A percentile compares a stretch with the other conserved stretches of the same genome.
Evolutionary conservation across 2,329 filamentous ascomycete genomes (phyloP).

Genomic region (Ascochyta rabiei): DNA sequence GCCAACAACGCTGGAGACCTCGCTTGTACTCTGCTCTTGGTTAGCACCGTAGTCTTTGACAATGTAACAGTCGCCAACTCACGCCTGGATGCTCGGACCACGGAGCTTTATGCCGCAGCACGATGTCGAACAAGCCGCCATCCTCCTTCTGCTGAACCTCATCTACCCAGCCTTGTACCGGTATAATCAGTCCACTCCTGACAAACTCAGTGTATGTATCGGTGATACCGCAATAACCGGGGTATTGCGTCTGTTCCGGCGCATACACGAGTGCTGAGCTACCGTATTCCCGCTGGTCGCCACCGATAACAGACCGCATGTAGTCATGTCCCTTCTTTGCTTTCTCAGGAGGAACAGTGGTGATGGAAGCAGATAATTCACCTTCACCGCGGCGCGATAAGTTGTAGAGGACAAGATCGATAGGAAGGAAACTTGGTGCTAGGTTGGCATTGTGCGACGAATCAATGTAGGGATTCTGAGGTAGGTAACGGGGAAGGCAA

Average conservation of each 20-base stretch:
- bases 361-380: slow-evolving; percentile 67
- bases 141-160: slow-evolving; percentile 22
- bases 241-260: slow-evolving; percentile 55
- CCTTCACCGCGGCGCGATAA: slow-evolving; percentile 63
- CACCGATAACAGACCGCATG: slow-evolving; percentile 51
- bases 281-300: slow-evolving; percentile 52
- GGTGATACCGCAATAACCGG: slow-evolving; percentile 71
- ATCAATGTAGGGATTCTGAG: slow-evolving; percentile 34
- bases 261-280: slow-evolving; percentile 46
- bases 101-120: slow-evolving; percentile 19
- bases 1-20: slow-evolving; percentile 50
- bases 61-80: neutral
- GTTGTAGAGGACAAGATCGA: slow-evolving; percentile 77
- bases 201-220: slow-evolving; percentile 78
- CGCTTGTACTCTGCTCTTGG: slow-evolving; percentile 3
- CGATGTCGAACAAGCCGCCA: slow-evolving; percentile 5
- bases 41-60: slow-evolving; percentile 8
- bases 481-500: slow-evolving; percentile 65
- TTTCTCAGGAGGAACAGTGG: slow-evolving; percentile 65
- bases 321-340: slow-evolving; percentile 62
- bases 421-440: slow-evolving; percentile 67
- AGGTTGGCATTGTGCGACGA: slow-evolving; percentile 44
- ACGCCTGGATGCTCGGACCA: slow-evolving; percentile 17
- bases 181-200: slow-evolving; percentile 60
- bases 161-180: slow-evolving; percentile 46